Conservation (phyloP, 176 grass and related monocot species). For the Chrysopogon serrulatus region DNA sequence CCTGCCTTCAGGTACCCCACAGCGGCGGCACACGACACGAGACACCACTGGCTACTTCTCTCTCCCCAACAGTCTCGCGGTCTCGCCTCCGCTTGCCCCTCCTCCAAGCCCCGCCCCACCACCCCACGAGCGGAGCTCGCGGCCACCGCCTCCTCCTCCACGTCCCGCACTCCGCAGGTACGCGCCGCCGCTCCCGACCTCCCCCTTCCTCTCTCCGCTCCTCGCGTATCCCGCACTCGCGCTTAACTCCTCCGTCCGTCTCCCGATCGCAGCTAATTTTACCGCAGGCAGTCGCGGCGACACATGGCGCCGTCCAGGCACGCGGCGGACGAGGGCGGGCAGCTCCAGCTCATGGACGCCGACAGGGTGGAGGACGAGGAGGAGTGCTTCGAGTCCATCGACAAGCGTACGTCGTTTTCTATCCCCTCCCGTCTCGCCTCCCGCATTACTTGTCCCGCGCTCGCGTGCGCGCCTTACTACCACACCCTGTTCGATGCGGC, state of each 20-base stretch:
- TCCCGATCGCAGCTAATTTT: not conserved
- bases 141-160: no score
- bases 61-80: not conserved
- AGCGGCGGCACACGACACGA: no score
- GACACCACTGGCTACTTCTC: not conserved
- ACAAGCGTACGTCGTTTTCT: conserved; percentile 47
- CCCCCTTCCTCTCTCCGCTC: not conserved
- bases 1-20: not conserved
- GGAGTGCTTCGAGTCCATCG: conserved; percentile 86
- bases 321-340: conserved; percentile 66
- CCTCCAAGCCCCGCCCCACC: conserved; percentile 1
- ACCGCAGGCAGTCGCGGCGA: not conserved
- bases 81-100: conserved; percentile 14
- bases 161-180: no score
- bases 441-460: not conserved
- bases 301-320: conserved; percentile 50
- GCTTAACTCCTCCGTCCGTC: not conserved
- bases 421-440: not conserved
- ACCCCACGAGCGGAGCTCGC: no score
- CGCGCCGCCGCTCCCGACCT: not conserved
- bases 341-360: conserved; percentile 86
- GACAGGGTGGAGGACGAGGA: conserved; percentile 68
- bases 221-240: not conserved
- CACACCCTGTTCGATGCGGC: not conserved
- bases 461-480: not conserved